Evolutionary conservation across 495 filamentous ascomycete species (phyloP), one percentile per base, ranked within the genome.

Genomic region (Penicillium fimorum): DNA sequence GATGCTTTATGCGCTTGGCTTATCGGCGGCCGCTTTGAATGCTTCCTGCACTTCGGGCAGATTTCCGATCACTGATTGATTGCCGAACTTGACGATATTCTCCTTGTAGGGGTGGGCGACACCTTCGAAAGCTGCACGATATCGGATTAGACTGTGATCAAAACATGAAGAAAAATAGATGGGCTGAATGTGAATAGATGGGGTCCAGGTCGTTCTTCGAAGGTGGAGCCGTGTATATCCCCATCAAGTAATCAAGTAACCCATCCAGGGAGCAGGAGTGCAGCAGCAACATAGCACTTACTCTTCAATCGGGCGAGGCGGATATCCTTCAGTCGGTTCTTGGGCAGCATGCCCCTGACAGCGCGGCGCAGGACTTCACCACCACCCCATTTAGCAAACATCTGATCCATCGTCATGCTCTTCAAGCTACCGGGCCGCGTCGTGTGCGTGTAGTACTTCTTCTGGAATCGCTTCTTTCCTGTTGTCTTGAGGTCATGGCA

Each of bases 341-440:
- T 98, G 46, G 94, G 94, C 76, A 98, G 72, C 94, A 98, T 98
- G 51, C 94, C 94, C 69, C 86, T 86, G 24, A 98, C 94, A 11
- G 94, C 94, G 72, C 89, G 88, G 59, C 91, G 81, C 71, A 98
- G 72, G 50, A 97, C 88, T 84, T 98, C 94, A 37, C 87, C 91
- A 60, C 94, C 94, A 55, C 94, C 94, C 79, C 88, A 88, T 81
- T 97, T 97, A 60, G 79, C 86, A 78, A 96, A 91, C 83, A 98
- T 85, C 59, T 82, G 81, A 70, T 96, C 92, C 95, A 98, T 96
- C 33, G 87, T 94, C 72, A 97, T 88, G 70, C 83, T 82, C 77
- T 87, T 87, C 63, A 98, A 76, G 61, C 84, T 87, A 56, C 94
- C 94, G 5, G 94, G 94, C 5, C 90, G 80, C 29, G 94, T 97